Base-by-base conservation (phyloP, 495 filamentous ascomycete genomes). In the Copromyces sp. region DNA sequence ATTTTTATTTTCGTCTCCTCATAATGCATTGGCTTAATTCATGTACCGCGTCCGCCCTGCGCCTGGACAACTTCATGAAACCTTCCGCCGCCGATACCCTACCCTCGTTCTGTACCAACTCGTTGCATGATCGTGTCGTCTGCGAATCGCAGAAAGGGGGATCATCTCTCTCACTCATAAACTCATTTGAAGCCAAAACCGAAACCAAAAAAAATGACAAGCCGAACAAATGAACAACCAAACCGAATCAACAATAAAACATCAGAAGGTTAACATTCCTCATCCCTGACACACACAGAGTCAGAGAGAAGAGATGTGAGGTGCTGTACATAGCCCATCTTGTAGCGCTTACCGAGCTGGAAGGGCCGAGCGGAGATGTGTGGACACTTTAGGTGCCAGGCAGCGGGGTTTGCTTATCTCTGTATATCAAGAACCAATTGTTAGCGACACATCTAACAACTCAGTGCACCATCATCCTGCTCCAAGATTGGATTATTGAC, bases 1-100 rank as follows among this genome's bases (percentile, higher is more conserved):
- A 72, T 75, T 65, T 78, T 75, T 39, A 53, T 68, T 45, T 69
- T 72, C 40, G 71, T 65, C 73, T 72, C 75, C 39, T 78, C 77
- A 8, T 68, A 65, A 65, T 35, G 53, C 53, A 35, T 65, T 65
- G 53, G 53, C 53, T 65, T 16, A 65, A 65, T 32, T 35, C 53
- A 65, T 65, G 29, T 65, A 65, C 53, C 53, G 29, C 53, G 53
- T 65, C 53, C 53, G 29, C 29, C 17, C 29, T 65, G 53, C 53
- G 53, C 53, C 53, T 35, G 29, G 53, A 65, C 53, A 65, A 65
- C 29, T 20, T 61, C 53, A 65, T 35, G 24, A 37, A 35, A 12
- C 53, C 53, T 65, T 65, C 53, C 29, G 24, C 53, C 53, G 29
- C 53, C 53, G 14, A 17, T 65, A 65, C 53, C 53, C 53, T 65